Conservation (phyloP, 306 rosid species). For the Cucumis melo region DNA sequence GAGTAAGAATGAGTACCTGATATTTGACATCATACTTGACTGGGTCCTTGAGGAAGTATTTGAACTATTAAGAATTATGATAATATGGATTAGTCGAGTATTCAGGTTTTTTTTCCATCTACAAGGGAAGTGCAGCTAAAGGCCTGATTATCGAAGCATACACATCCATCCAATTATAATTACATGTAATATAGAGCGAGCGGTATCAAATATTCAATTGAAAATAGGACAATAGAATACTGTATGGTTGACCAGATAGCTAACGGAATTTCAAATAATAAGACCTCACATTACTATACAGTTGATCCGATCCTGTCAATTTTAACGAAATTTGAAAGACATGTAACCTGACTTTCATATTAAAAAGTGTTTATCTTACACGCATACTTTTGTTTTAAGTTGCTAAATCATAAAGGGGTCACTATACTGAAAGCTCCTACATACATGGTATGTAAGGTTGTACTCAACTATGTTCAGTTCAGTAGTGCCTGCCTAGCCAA, state of each 20-base stretch:
- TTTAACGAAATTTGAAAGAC: not conserved
- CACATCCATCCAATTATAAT: not conserved
- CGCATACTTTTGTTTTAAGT: not conserved
- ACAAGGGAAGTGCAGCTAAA: not conserved
- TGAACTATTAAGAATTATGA: conserved; percentile 18
- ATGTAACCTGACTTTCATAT: not conserved
- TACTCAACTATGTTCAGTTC: not conserved
- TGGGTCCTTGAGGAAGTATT: conserved; percentile 53
- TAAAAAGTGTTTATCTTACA: not conserved
- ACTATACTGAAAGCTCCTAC: not conserved
- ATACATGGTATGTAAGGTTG: not conserved
- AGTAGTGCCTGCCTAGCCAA: not conserved
- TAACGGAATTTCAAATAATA: not conserved
- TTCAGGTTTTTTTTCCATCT: not conserved
- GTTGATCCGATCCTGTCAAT: not conserved
- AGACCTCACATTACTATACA: not conserved
- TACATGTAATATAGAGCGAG: too few species aligned
- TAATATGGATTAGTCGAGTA: not conserved
- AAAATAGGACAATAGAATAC: not conserved
- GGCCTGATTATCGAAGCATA: not conserved
- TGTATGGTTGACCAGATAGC: not conserved
- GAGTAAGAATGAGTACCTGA: conserved; percentile 20
- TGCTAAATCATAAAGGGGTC: not conserved
- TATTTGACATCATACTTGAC: conserved; percentile 51
- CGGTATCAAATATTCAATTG: not conserved